Evolutionary conservation across 1,139 yeast species (phyloP).

Genomic region (Nakaseomyces uthaithaninus): DNA sequence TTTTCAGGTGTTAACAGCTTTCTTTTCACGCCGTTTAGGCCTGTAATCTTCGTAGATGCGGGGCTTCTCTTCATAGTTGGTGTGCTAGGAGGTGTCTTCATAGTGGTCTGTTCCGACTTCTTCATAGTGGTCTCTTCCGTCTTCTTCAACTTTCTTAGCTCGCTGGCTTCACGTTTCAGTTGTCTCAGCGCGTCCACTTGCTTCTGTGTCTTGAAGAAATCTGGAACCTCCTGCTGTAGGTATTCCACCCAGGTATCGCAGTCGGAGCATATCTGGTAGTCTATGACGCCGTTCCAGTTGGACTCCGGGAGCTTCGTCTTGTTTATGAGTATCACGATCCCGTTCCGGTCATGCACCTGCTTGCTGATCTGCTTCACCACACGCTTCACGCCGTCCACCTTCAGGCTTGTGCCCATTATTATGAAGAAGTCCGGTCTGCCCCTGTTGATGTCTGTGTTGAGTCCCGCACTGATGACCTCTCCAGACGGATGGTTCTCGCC

Average conservation of each 20-base stretch:
- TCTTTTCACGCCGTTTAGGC: slow-evolving; percentile 5
- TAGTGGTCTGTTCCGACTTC: slow-evolving; percentile 11
- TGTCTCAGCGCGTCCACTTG: slow-evolving; percentile 26
- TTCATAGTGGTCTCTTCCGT: slow-evolving; percentile 11
- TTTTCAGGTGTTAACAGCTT: slow-evolving; percentile 8
- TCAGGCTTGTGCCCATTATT: slow-evolving; percentile 79
- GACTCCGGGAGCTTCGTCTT: slow-evolving; percentile 42
- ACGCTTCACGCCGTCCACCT: slow-evolving; percentile 78
- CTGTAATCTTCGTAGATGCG: not conserved
- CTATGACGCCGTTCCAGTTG: slow-evolving; percentile 51
- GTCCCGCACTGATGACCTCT: slow-evolving; percentile 65
- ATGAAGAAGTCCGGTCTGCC: slow-evolving; percentile 65
- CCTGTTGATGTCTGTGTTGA: slow-evolving; percentile 53
- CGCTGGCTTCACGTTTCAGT: slow-evolving; percentile 30
- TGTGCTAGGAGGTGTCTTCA: slow-evolving; percentile 24
- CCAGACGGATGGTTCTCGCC: slow-evolving; percentile 85
- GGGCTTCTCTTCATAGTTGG: slow-evolving; percentile 11
- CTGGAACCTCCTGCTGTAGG: slow-evolving; percentile 26
- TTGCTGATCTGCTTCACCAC: slow-evolving; percentile 62
- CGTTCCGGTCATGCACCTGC: slow-evolving; percentile 58
- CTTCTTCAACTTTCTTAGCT: slow-evolving; percentile 22
- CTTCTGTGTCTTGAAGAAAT: slow-evolving; percentile 29
- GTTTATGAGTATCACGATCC: slow-evolving; percentile 48
- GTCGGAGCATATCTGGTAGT: slow-evolving; percentile 56
- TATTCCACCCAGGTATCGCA: slow-evolving; percentile 68